Evolutionary conservation across 108 stramenopile species (phyloP).

Genomic region (Thalassiosira profunda): DNA sequence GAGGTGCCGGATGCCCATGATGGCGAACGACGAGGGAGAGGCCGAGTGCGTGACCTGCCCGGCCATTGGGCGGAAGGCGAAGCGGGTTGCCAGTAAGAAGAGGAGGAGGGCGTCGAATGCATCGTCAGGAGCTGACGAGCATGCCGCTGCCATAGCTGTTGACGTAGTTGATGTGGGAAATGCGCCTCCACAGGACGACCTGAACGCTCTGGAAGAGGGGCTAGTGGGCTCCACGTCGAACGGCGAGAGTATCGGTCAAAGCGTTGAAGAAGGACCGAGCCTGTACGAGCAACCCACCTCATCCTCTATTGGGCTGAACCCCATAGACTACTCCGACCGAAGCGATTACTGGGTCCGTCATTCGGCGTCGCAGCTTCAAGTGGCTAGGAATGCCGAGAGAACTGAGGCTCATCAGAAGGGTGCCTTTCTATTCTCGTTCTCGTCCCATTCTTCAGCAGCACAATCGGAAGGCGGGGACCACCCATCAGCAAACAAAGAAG

Average conservation of each 20-base stretch:
- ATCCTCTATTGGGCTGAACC: background rate
- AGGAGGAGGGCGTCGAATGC: constrained; percentile 6
- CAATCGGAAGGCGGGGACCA: background rate
- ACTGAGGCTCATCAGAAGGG: background rate
- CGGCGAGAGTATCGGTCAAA: too few species aligned
- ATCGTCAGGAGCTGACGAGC: background rate
- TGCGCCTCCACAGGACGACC: too few species aligned
- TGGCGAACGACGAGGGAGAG: constrained; percentile 2
- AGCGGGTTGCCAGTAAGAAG: constrained; percentile 24
- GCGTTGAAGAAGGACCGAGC: too few species aligned
- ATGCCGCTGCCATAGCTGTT: too few species aligned
- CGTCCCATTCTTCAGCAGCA: background rate
- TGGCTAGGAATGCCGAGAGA: too few species aligned
- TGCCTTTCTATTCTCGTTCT: background rate
- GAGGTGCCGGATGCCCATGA: constrained; percentile 46
- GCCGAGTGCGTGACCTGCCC: constrained; percentile 39
- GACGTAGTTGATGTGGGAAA: too few species aligned
- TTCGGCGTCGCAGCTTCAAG: constrained; percentile 10
- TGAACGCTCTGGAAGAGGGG: constrained; percentile 5
- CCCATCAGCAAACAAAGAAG: background rate
- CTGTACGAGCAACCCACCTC: background rate
- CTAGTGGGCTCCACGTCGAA: background rate
- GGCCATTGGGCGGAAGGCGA: constrained; percentile 27
- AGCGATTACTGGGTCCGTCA: constrained; percentile 30
- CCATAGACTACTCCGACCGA: background rate